Evolutionary conservation across 108 stramenopile genomes (phyloP), one percentile per base, ranked within the genome.

Genomic region (Cyclostephanos tholiformis): DNA sequence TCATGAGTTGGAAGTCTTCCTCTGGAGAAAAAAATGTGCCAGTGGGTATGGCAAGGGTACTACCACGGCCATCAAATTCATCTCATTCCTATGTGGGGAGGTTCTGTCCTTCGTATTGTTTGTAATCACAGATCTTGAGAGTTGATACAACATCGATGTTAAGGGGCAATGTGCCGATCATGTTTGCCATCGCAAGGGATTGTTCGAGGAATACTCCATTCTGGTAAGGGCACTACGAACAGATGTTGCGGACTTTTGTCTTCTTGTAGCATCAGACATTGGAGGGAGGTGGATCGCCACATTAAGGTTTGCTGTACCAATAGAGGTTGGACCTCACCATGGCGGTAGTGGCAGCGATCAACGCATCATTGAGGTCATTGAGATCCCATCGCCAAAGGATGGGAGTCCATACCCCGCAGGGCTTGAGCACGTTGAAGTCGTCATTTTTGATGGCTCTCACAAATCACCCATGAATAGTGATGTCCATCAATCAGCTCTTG

Each of bases 401-500:
- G 84, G 84, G 0, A 67, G 78, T 36, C 79, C 84, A 9, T 88
- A 88, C 68, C 36, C 30, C 6, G 25, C 44, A 30, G 87, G 87
- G 0, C 65, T 85, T 61, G 87, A 88, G 57, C 87, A 88, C 43
- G 80, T 80, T 0, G 87, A 88, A 67, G 81, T 85, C 72, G 82
- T 82, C 4, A 82, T 87, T 59, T 74, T 72, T 9, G 61, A 84
- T 43, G 58, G 35, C 7, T 43, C 49, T 22, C n/a, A 35, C 2
- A 22, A 30, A 13, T 71, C 73, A n/a, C 79, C 80, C 14, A 44
- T 72, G 30, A 82, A 77, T 57, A 41, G 62, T 63, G 77, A 68
- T 5, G 20, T 35, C n/a, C 78, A 82, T 49, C 63, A 67, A 58
- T 1, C 44, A 4, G 39, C 56, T 35, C 75, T 85, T 8, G 25